phyloP scores from a whole-genome alignment of 2,329 filamentous ascomycete genomes.

The Xylaria digitata region DNA sequence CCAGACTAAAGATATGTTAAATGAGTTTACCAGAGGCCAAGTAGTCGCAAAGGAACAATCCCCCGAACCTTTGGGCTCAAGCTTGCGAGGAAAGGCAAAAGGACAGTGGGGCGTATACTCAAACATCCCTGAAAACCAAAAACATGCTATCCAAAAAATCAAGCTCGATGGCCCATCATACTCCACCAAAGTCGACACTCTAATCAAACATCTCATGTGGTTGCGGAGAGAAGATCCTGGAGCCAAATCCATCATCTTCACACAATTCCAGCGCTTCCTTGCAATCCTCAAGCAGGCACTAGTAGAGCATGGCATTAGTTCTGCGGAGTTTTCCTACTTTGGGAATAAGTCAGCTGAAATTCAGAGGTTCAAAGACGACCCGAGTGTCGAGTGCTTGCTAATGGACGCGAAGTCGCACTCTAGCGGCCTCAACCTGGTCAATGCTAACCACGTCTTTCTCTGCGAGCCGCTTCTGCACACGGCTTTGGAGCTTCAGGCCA shows the following conservation, averaged over 20 bases:
- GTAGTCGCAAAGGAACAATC: conserved; percentile 70
- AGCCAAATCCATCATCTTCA: conserved; percentile 93
- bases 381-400: conserved; percentile 81
- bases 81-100: conserved; percentile 43
- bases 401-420: conserved; percentile 90
- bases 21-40: conserved; percentile 87
- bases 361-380: conserved; percentile 79
- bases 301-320: conserved; percentile 76
- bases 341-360: conserved; percentile 63
- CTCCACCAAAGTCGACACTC: conserved; percentile 89
- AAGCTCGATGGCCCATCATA: conserved; percentile 79
- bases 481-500: conserved; percentile 92
- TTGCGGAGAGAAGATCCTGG: conserved; percentile 85
- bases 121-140: conserved; percentile 75
- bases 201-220: conserved; percentile 86
- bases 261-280: conserved; percentile 76
- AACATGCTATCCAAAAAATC: conserved; percentile 84
- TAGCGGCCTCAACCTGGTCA: conserved; percentile 89
- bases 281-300: conserved; percentile 78
- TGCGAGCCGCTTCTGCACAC: conserved; percentile 95
- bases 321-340: conserved; percentile 75
- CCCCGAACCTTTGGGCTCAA: neutral
- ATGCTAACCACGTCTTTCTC: conserved; percentile 92
- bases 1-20: conserved; percentile 75
- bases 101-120: conserved; percentile 73